Percentiles rank a stretch among this genome's conserved stretches.
These are phyloP conservation scores for Helichrysum umbraculigerum DNA, from an alignment of 129 eudicot genomes.

Conservation along the genomic window DNA sequence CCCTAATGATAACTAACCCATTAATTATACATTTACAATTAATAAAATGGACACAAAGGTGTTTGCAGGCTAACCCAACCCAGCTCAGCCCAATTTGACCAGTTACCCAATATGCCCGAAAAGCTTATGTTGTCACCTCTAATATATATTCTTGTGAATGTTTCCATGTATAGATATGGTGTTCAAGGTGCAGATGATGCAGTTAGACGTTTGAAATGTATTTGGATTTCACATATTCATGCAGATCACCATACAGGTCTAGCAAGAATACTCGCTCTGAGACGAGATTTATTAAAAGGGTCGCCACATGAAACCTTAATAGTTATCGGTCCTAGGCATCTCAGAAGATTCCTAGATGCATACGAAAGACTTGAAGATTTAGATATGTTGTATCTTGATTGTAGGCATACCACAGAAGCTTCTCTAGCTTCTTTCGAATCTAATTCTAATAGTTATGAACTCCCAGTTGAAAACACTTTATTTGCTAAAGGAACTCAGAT, in stretches of 20 bases:
- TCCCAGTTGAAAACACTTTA: constrained; percentile 30
- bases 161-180: constrained; percentile 50
- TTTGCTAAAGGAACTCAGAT: constrained; percentile 64
- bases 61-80: not conserved
- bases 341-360: constrained; percentile 72
- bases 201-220: constrained; percentile 59
- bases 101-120: not conserved
- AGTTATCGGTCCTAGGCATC: constrained; percentile 80
- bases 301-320: constrained; percentile 68
- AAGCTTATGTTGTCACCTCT: not conserved
- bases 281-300: constrained; percentile 73
- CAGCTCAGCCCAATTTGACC: not conserved
- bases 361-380: constrained; percentile 81
- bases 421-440: constrained; percentile 55
- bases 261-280: constrained; percentile 78
- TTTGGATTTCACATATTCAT: constrained; percentile 97
- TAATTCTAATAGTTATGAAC: constrained; percentile 8
- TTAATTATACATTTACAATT: not conserved
- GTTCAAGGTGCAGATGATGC: constrained; percentile 74
- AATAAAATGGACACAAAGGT: not conserved
- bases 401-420: constrained; percentile 71
- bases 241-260: constrained; percentile 93
- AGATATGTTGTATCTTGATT: constrained; percentile 89
- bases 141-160: constrained; percentile 5
- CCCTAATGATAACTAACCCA: not conserved